Conservation (phyloP, 2,329 filamentous ascomycete genomes). For the Lecanicillium sp. region DNA sequence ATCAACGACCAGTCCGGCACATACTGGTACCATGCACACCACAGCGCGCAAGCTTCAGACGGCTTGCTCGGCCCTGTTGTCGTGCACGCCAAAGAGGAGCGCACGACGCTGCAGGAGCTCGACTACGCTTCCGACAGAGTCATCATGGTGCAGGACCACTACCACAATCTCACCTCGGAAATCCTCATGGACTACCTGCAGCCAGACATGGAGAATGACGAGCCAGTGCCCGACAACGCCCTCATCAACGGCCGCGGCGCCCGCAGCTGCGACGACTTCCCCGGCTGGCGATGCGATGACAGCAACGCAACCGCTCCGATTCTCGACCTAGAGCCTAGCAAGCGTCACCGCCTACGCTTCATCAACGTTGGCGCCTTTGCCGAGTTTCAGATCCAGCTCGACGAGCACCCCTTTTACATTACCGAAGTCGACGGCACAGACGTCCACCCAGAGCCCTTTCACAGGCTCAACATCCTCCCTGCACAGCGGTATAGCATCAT, state of each 20-base stretch:
- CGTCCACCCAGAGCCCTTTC: conserved; percentile 49
- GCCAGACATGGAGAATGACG: conserved; percentile 46
- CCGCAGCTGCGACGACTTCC: conserved; percentile 25
- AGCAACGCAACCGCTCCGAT: conserved; percentile 26
- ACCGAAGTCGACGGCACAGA: conserved; percentile 65
- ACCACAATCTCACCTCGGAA: conserved; percentile 48
- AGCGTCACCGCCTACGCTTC: conserved; percentile 57
- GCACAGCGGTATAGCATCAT: conserved; percentile 65
- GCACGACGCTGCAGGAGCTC: conserved; percentile 15
- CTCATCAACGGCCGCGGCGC: conserved; percentile 49
- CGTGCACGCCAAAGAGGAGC: conserved; percentile 47
- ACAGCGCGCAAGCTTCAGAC: conserved; percentile 56
- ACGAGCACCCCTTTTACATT: conserved; percentile 55
- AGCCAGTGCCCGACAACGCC: conserved; percentile 57
- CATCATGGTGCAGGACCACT: conserved; percentile 65
- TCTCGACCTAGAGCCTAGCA: conserved; percentile 41
- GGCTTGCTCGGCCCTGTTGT: conserved; percentile 60
- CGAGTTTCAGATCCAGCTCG: conserved; percentile 63
- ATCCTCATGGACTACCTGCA: conserved; percentile 47
- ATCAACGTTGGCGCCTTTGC: conserved; percentile 65
- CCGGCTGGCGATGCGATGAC: conserved; percentile 35
- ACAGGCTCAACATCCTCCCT: conserved; percentile 56
- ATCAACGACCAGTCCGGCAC: conserved; percentile 42
- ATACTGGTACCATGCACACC: conserved; percentile 59
- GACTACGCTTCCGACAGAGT: conserved; percentile 41